A percentile compares a stretch with the other conserved stretches of the same genome.
Conservation (phyloP, 805 yeast species). For the Barnettozyma pratensis region DNA sequence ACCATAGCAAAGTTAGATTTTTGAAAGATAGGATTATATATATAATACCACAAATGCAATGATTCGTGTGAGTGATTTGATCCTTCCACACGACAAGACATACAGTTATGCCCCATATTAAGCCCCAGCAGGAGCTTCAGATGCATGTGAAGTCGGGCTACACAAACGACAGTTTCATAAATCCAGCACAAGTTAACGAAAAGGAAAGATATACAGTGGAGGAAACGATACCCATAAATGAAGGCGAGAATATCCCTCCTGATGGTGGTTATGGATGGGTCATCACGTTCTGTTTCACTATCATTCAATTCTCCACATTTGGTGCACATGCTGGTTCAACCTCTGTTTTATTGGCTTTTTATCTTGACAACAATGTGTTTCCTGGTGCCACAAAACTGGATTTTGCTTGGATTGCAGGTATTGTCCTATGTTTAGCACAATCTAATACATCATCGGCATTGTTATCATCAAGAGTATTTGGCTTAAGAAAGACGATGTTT, state of each 20-base stretch:
- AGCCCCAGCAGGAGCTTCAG: too few relatives aligned
- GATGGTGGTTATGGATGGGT: slow-evolving; percentile 74
- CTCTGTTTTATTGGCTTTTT: slow-evolving; percentile 54
- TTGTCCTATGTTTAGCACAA: slow-evolving; percentile 52
- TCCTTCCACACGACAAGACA: too few relatives aligned
- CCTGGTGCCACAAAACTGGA: slow-evolving; percentile 51
- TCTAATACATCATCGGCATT: slow-evolving; percentile 54
- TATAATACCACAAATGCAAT: too few relatives aligned
- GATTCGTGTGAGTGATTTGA: too few relatives aligned
- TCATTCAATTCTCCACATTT: slow-evolving; percentile 60
- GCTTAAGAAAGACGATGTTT: slow-evolving; percentile 41
- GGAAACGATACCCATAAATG: not conserved
- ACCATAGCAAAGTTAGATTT: too few relatives aligned
- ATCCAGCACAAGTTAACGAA: not conserved
- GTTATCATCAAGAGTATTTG: slow-evolving; percentile 42
- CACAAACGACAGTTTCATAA: not conserved
- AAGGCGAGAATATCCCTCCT: slow-evolving; percentile 30
- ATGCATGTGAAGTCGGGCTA: too few relatives aligned
- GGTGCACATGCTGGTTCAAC: slow-evolving; percentile 47
- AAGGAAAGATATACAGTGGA: not conserved
- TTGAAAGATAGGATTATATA: too few relatives aligned
- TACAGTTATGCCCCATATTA: too few relatives aligned
- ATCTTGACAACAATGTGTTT: slow-evolving; percentile 44
- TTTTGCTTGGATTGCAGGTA: slow-evolving; percentile 63
- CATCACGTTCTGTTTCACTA: slow-evolving; percentile 44